Conservation (phyloP, 2,329 filamentous ascomycete genomes). For the Fusarium oxysporum region DNA sequence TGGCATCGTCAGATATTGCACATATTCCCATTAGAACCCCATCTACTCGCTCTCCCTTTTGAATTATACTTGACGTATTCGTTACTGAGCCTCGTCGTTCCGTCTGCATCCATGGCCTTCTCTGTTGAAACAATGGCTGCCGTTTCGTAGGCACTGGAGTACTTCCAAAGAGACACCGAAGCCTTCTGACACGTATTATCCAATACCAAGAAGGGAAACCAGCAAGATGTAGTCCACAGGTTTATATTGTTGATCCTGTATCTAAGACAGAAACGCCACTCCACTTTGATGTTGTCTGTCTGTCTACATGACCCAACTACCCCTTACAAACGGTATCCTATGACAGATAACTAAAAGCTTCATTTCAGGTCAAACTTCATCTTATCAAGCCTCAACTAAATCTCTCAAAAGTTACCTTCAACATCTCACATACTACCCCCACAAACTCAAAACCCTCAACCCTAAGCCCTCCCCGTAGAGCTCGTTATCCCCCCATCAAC, state of each 20-base stretch:
- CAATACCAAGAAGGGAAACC: background rate
- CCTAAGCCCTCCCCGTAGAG: constrained; percentile 50
- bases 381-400: accelerated
- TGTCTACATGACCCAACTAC: background rate
- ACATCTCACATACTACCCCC: background rate
- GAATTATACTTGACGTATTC: accelerated
- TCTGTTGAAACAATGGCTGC: accelerated
- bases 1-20: background rate
- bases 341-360: background rate
- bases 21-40: background rate
- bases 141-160: background rate
- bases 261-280: background rate
- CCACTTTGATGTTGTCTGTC: background rate
- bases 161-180: background rate
- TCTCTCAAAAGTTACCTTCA: background rate
- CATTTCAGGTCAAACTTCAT: no score
- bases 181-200: background rate
- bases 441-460: no score
- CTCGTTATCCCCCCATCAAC: constrained; percentile 60
- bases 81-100: accelerated
- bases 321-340: background rate
- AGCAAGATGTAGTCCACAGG: background rate
- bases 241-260: background rate
- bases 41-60: background rate
- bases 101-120: background rate